Evolutionary conservation across 805 yeast genomes (phyloP).

Genomic region (Candida broadrunensis): DNA sequence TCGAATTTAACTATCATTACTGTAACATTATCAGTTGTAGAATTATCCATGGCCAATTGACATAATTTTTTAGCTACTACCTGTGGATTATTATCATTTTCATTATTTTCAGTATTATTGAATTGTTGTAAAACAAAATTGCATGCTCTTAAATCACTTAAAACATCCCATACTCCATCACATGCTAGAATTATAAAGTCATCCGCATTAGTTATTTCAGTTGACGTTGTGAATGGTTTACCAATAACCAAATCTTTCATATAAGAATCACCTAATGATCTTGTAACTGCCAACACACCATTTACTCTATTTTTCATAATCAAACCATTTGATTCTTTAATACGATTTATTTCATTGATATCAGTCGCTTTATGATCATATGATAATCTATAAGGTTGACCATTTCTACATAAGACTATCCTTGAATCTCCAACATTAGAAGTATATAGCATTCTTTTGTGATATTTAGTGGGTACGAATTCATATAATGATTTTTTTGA

Average conservation of each 20-base stretch:
- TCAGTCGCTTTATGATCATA: conserved; percentile 96
- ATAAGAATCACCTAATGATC: conserved; percentile 91
- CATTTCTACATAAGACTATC: conserved; percentile 72
- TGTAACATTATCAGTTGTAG: conserved; percentile 89
- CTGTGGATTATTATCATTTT: conserved; percentile 47
- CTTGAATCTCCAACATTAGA: conserved; percentile 96
- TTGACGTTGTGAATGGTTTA: conserved; percentile 87
- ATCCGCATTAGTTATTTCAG: conserved; percentile 65
- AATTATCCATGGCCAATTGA: conserved; percentile 68
- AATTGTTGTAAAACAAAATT: conserved; percentile 55
- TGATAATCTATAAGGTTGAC: conserved; percentile 72
- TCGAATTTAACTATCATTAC: conserved; percentile 80
- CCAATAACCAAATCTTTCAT: conserved; percentile 88
- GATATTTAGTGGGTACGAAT: conserved; percentile 45
- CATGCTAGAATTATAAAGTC: conserved; percentile 87
- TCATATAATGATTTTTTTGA: conserved; percentile 28
- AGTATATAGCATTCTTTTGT: conserved; percentile 77
- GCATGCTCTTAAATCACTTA: conserved; percentile 81
- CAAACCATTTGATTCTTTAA: conserved; percentile 77
- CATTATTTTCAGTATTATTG: conserved; percentile 13
- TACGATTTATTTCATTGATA: conserved; percentile 68
- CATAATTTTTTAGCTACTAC: conserved; percentile 67
- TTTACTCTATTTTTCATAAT: conserved; percentile 89
- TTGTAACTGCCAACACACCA: conserved; percentile 91
- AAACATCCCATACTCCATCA: conserved; percentile 97